These are phyloP conservation scores for Lindgomyces ingoldianus DNA, from an alignment of 495 filamentous ascomycete species.

Conservation along the genomic window DNA sequence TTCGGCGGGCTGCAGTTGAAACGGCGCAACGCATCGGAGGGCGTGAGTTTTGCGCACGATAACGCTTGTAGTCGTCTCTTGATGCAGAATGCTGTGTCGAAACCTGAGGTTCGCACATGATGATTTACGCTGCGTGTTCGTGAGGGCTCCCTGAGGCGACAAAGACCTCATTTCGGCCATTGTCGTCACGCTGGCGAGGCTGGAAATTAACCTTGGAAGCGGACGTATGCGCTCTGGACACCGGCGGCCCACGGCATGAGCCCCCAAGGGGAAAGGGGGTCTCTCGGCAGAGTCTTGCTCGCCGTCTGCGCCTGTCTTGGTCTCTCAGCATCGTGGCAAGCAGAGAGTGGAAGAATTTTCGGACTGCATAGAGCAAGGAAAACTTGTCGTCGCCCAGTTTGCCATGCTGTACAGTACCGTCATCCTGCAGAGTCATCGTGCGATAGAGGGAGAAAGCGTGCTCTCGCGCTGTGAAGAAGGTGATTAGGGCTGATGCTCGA, in stretches of 20 bases:
- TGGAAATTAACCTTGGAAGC: constrained; percentile 21
- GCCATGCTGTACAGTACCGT: constrained; percentile 1
- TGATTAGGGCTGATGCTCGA: background rate
- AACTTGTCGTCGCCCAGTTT: constrained; percentile 14
- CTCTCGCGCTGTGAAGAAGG: background rate
- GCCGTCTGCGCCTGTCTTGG: background rate
- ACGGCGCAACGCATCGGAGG: background rate
- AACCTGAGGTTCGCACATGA: too few species aligned
- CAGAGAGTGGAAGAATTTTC: constrained; percentile 17
- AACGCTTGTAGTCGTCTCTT: background rate
- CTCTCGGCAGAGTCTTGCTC: background rate
- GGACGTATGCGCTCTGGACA: background rate
- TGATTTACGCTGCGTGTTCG: too few species aligned
- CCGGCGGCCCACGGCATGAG: background rate
- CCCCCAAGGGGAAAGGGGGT: too few species aligned
- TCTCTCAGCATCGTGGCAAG: constrained; percentile 9
- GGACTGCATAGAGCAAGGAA: background rate
- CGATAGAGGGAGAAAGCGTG: background rate
- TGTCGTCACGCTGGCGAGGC: constrained; percentile 25
- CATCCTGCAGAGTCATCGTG: constrained; percentile 11
- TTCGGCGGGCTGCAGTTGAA: background rate
- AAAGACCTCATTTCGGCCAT: background rate
- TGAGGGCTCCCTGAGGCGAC: too few species aligned
- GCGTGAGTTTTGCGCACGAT: background rate
- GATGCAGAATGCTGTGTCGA: background rate